Evolutionary conservation across 257 asterid species (phyloP).

Genomic region (Paulownia fortunei): DNA sequence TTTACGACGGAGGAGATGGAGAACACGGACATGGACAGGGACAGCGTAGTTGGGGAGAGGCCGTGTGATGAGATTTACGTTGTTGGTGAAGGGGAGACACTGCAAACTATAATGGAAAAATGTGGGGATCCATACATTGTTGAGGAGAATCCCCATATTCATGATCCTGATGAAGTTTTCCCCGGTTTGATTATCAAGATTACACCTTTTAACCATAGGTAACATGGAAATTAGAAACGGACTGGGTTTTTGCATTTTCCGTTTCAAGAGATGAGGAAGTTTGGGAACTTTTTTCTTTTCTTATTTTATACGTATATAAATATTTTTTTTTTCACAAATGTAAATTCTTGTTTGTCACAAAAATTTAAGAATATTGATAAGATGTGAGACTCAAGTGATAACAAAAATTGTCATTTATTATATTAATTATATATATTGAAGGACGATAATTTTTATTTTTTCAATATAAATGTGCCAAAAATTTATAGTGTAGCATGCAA

Average conservation of each 20-base stretch:
- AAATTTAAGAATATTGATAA: too few species aligned
- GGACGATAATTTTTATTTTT: too few species aligned
- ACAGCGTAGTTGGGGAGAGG: not conserved
- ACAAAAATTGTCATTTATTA: too few species aligned
- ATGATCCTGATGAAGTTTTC: constrained; percentile 64
- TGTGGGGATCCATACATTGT: constrained; percentile 67
- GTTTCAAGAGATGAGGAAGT: too few species aligned
- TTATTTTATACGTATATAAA: too few species aligned
- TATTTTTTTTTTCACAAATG: too few species aligned
- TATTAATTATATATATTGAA: too few species aligned
- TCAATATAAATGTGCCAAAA: too few species aligned
- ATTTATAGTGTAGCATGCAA: too few species aligned
- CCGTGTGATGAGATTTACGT: constrained; percentile 67
- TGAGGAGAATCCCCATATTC: constrained; percentile 67
- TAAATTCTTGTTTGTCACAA: too few species aligned
- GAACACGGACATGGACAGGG: not conserved
- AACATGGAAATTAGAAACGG: not conserved
- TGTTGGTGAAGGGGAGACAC: constrained; percentile 63
- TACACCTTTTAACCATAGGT: constrained; percentile 37
- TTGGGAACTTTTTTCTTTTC: too few species aligned
- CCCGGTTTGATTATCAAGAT: constrained; percentile 64
- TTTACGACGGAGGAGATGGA: not conserved
- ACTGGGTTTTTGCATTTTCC: too few species aligned
- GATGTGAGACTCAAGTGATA: not conserved
- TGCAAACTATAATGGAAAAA: constrained; percentile 55